phyloP scores from a whole-genome alignment of 208 protist genomes.

The Acanthamoeba royreba region DNA sequence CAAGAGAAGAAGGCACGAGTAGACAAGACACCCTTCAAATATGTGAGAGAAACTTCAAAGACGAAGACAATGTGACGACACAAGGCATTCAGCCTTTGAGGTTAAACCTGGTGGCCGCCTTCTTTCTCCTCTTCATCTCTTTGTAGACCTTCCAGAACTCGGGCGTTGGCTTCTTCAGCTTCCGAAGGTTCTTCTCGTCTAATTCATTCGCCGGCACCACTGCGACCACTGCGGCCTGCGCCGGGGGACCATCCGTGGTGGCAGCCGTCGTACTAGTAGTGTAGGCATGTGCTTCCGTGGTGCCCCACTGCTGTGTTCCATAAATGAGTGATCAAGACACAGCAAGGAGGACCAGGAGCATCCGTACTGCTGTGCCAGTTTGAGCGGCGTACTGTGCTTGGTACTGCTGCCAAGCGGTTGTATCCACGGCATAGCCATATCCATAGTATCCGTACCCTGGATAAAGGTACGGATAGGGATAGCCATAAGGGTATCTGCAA shows the following conservation, averaged over 20 bases:
- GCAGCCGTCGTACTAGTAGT: neutral
- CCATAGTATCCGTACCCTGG: too few species aligned
- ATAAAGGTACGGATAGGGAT: too few species aligned
- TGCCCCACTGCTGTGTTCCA: neutral
- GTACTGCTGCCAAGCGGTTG: neutral
- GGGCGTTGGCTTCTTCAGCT: neutral
- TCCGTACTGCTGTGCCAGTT: neutral
- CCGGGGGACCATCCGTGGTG: neutral
- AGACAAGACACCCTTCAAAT: too few species aligned
- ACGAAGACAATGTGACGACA: too few species aligned
- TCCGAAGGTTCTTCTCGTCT: neutral
- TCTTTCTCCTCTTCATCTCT: constrained; percentile 25
- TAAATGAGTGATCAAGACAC: too few species aligned
- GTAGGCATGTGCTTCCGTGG: neutral
- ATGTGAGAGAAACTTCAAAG: too few species aligned
- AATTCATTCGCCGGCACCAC: neutral
- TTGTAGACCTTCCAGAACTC: constrained; percentile 38
- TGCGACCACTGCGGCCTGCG: too few species aligned
- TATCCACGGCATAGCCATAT: neutral
- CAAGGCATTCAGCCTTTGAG: constrained; percentile 25
- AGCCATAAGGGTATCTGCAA: neutral
- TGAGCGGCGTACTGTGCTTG: neutral
- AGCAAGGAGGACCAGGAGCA: too few species aligned
- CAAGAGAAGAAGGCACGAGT: too few species aligned
- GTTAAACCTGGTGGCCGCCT: constrained; percentile 1